Evolutionary conservation across 805 yeast species (phyloP).

Genomic region (Monosporozyma yasuniensis): DNA sequence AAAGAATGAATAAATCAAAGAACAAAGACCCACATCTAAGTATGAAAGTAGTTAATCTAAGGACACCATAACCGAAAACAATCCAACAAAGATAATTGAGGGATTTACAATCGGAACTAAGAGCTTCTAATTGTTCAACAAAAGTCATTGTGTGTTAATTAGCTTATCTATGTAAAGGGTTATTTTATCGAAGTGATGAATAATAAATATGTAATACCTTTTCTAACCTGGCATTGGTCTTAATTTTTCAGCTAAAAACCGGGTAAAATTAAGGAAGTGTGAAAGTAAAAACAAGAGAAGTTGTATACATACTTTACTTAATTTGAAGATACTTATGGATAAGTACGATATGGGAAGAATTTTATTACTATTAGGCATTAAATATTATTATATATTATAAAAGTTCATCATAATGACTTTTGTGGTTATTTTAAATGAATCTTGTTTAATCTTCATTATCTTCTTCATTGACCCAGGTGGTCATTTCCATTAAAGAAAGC

Average conservation of each 20-base stretch:
- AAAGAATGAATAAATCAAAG: slow-evolving; percentile 55
- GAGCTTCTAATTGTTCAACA: slow-evolving; percentile 17
- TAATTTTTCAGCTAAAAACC: not conserved
- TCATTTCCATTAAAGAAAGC: slow-evolving; percentile 52
- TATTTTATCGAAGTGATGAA: not conserved
- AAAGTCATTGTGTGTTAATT: slow-evolving; percentile 8
- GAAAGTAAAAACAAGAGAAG: not conserved
- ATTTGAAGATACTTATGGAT: not conserved
- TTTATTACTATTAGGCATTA: not conserved
- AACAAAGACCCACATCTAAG: slow-evolving; percentile 46
- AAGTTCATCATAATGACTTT: not conserved
- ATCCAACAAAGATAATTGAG: slow-evolving; percentile 28
- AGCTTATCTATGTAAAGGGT: not conserved
- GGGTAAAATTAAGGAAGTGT: not conserved
- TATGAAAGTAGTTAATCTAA: slow-evolving; percentile 43
- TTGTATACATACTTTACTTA: not conserved
- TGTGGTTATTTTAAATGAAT: not conserved
- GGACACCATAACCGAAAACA: slow-evolving; percentile 52
- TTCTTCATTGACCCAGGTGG: slow-evolving; percentile 49
- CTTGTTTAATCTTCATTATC: slow-evolving; percentile 26
- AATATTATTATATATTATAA: not conserved
- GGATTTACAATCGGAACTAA: slow-evolving; percentile 16
- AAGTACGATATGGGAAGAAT: not conserved
- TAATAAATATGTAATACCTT: not conserved
- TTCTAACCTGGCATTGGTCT: not conserved